Percentiles rank a stretch among this genome's conserved stretches.
Conservation (phyloP, 2,329 filamentous ascomycete species). For the Exophiala aquamarina region DNA sequence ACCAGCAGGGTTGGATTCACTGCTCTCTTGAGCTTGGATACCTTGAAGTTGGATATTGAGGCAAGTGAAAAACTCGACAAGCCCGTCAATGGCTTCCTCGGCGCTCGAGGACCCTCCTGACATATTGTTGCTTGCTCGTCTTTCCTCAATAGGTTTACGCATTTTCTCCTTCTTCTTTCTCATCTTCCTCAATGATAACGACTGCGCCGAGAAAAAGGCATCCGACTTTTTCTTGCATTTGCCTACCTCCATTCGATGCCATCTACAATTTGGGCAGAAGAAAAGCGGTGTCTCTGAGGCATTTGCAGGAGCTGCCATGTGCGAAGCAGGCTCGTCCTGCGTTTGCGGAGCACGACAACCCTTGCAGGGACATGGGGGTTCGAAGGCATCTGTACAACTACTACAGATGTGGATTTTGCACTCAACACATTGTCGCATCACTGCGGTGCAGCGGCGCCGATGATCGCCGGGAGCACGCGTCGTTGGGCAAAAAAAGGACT, state of each 20-base stretch:
- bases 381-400: constrained; percentile 38
- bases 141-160: constrained; percentile 23
- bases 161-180: constrained; percentile 24
- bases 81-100: constrained; percentile 21
- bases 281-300: constrained; percentile 16
- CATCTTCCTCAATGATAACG: constrained; percentile 13
- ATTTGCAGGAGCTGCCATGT: constrained; percentile 5
- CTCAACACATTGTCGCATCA: constrained; percentile 45
- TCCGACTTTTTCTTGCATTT: constrained; percentile 27
- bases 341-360: constrained; percentile 19
- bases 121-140: constrained; percentile 12
- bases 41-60: constrained; percentile 15
- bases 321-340: constrained; percentile 11
- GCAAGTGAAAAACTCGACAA: constrained; percentile 25
- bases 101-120: background rate
- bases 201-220: constrained; percentile 16
- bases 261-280: constrained; percentile 30
- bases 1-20: background rate
- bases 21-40: background rate
- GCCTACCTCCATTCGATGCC: constrained; percentile 25
- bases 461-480: constrained; percentile 45
- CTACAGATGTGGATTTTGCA: constrained; percentile 49
- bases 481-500: constrained; percentile 49
- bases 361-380: constrained; percentile 26
- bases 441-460: constrained; percentile 44